phyloP scores from a whole-genome alignment of 2,329 filamentous ascomycete species.

The Ustulina deusta region DNA sequence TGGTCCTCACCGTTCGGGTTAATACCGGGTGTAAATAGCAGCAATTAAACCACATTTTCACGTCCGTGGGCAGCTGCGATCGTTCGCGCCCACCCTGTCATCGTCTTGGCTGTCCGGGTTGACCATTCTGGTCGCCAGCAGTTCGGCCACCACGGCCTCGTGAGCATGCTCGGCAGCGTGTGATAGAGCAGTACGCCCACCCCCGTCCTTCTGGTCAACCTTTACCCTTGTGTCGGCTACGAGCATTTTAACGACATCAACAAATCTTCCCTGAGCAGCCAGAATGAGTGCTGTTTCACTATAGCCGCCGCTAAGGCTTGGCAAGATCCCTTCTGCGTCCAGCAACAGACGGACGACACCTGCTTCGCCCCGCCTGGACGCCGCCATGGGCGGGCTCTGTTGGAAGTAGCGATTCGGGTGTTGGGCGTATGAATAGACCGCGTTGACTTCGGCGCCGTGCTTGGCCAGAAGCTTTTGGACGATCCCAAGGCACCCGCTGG shows the following conservation, averaged over 20 bases:
- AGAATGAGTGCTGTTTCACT: no score
- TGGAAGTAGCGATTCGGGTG: background rate
- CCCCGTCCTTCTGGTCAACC: background rate
- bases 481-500: background rate
- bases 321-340: no score
- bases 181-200: conserved; percentile 1
- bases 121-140: background rate
- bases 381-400: background rate
- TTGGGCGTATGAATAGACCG: conserved; percentile 1
- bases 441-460: conserved; percentile 1
- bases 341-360: no score
- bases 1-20: no score
- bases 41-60: no score
- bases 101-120: background rate
- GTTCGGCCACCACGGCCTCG: conserved; percentile 2
- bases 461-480: background rate
- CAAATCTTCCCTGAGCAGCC: no score
- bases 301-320: no score
- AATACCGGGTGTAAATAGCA: no score
- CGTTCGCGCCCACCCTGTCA: no score
- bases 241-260: no score
- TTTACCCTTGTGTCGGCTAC: background rate
- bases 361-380: no score
- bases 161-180: background rate
- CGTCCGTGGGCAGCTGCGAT: no score